Evolutionary conservation across 2,329 filamentous ascomycete species (phyloP).

Genomic region (Aspergillus tubingensis): DNA sequence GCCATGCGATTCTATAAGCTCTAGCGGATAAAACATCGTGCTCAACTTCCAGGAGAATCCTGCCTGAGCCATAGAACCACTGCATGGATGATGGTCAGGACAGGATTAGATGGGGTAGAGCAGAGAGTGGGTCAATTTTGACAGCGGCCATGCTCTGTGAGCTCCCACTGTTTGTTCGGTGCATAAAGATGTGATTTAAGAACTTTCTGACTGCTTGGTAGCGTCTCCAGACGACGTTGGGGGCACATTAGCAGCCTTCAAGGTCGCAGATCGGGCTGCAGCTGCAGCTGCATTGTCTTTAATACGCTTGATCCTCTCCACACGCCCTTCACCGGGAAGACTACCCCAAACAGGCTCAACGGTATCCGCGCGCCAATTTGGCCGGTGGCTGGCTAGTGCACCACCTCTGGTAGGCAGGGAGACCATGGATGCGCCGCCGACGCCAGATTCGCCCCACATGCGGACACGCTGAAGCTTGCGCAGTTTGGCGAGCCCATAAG

Average conservation of each 20-base stretch:
- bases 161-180: neutral
- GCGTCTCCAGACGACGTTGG: neutral
- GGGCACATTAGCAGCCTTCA: neutral
- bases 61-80: neutral
- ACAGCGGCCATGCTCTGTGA: neutral
- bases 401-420: slow-evolving; percentile 30
- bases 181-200: too few species aligned
- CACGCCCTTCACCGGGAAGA: slow-evolving; percentile 41
- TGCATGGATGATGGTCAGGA: neutral
- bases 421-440: slow-evolving; percentile 32
- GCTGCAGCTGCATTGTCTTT: slow-evolving; percentile 32
- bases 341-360: slow-evolving; percentile 45
- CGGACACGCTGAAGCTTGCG: slow-evolving; percentile 83
- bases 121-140: neutral
- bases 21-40: neutral
- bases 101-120: neutral
- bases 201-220: neutral
- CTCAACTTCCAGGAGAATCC: neutral
- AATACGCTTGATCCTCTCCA: slow-evolving; percentile 40
- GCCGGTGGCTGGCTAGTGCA: slow-evolving; percentile 27
- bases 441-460: slow-evolving; percentile 70
- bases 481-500: slow-evolving; percentile 80
- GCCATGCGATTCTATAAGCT: slow-evolving; percentile 4
- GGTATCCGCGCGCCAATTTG: slow-evolving; percentile 48
- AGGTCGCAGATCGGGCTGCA: slow-evolving; percentile 12